These are phyloP conservation scores for Pugionium cornutum DNA, from an alignment of 345 rosid genomes.

Conservation along the genomic window DNA sequence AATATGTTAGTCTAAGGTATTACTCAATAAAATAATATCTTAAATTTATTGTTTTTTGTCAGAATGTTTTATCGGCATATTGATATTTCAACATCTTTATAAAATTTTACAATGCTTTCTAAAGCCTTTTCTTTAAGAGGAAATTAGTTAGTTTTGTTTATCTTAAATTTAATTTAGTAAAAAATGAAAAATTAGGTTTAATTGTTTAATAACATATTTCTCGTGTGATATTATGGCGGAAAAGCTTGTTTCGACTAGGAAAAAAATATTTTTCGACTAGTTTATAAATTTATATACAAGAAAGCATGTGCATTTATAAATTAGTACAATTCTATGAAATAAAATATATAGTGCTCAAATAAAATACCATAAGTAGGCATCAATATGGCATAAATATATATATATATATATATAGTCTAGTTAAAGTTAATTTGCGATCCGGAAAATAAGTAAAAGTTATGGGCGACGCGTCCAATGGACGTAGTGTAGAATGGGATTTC, in stretches of 20 bases:
- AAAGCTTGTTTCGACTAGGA: not conserved
- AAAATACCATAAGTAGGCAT: slow-evolving; percentile 25
- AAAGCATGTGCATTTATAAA: slow-evolving; percentile 26
- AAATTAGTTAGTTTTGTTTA: not conserved
- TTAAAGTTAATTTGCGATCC: slow-evolving; percentile 37
- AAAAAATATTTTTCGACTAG: no score
- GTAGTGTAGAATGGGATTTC: slow-evolving; percentile 8
- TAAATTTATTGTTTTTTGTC: no score
- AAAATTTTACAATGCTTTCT: not conserved
- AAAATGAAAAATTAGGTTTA: no score
- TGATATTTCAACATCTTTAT: no score
- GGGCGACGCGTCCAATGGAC: slow-evolving; percentile 25
- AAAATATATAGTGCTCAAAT: not conserved
- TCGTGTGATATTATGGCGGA: not conserved
- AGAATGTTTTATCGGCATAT: no score
- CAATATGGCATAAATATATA: slow-evolving; percentile 12
- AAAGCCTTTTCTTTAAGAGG: not conserved
- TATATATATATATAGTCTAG: slow-evolving; percentile 13
- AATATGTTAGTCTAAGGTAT: no score
- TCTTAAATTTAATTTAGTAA: no score
- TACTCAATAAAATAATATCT: no score
- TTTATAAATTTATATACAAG: not conserved
- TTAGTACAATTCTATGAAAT: slow-evolving; percentile 13
- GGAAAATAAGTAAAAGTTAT: slow-evolving; percentile 18
- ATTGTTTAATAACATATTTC: no score